Base-by-base conservation (phyloP, 306 rosid genomes). In the Gleditsia sinensis region DNA sequence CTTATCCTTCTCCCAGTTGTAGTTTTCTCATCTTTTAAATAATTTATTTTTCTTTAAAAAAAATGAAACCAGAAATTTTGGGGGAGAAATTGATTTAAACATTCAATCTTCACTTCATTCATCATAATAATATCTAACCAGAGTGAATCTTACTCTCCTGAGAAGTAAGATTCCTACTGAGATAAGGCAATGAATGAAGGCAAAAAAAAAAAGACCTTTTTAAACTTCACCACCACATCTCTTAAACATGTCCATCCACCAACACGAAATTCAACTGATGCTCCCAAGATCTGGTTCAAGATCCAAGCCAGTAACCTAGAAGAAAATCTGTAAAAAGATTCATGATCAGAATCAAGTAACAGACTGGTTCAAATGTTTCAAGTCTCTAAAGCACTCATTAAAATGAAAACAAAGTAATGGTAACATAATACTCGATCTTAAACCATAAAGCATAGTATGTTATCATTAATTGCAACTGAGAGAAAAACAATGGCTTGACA, bases 201-300 rank as follows among this genome's bases (percentile, higher is more conserved):
- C 45, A 57, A 74, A 74, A 71, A 57, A 74, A 74, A 71, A 55
- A 62, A 63, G 81, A 95, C 99, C 99, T 90, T 92, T 42, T 84
- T 83, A 67, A 92, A 95, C 88, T 86, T 89, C 83, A 95, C 83
- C 33, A 66, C 85, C 12, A 95, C 88, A 67, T 95, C 98, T 73
- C 82, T 86, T 68, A 92, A 69, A 81, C 92, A 84, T 54, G 83
- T 92, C 86, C 89, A 87, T 70, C 98, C 97, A 59, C 96, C 92
- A 75, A 88, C 80, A 21, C 87, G 92, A 83, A 92, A 95, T 72
- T 83, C 83, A 54, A 95, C 87, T 2, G 93, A 83, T 65, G 96
- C 99, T 64, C 91, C 92, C 46, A 92, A 73, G 70, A 83, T 69
- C 56, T 82, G 81, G 75, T 96, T 87, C 80, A 92, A 84, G 72